Conservation (phyloP, 2,329 filamentous ascomycete species). For the Furcasterigmium sp. region DNA sequence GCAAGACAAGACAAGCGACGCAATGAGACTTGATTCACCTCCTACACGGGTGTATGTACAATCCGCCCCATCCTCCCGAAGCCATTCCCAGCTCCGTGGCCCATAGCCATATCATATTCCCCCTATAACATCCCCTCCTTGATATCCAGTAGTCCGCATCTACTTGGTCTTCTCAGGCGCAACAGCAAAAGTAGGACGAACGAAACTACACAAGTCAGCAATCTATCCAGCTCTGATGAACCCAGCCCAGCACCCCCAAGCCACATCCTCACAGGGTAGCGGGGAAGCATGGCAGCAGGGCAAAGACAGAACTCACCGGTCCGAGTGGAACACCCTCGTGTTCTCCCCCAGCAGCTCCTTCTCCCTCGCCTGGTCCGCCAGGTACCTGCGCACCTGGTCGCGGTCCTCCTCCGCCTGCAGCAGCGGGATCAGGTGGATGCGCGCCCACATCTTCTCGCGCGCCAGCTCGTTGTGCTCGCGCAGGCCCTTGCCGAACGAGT, state of each 20-base stretch:
- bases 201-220: constrained; percentile 50
- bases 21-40: not conserved
- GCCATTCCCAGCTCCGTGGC: not conserved
- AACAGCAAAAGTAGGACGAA: constrained; percentile 73
- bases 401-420: constrained; percentile 96
- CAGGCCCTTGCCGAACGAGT: constrained; percentile 74
- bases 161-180: constrained; percentile 63
- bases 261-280: too few relatives aligned
- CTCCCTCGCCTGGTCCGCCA: constrained; percentile 84
- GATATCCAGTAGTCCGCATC: too few relatives aligned
- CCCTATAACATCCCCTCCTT: not conserved
- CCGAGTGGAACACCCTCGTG: constrained; percentile 79
- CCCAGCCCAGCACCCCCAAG: not conserved
- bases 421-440: constrained; percentile 89
- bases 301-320: constrained; percentile 63
- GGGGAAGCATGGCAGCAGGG: too few relatives aligned
- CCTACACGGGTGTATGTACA: not conserved
- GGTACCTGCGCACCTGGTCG: constrained; percentile 82
- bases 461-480: constrained; percentile 90
- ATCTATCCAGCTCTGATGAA: too few relatives aligned
- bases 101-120: not conserved
- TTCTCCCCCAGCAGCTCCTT: constrained; percentile 83
- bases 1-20: too few relatives aligned
- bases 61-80: not conserved
- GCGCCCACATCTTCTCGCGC: constrained; percentile 97